These are phyloP conservation scores for Microsporum audouinii DNA, from an alignment of 2,329 filamentous ascomycete species.

Conservation along the genomic window DNA sequence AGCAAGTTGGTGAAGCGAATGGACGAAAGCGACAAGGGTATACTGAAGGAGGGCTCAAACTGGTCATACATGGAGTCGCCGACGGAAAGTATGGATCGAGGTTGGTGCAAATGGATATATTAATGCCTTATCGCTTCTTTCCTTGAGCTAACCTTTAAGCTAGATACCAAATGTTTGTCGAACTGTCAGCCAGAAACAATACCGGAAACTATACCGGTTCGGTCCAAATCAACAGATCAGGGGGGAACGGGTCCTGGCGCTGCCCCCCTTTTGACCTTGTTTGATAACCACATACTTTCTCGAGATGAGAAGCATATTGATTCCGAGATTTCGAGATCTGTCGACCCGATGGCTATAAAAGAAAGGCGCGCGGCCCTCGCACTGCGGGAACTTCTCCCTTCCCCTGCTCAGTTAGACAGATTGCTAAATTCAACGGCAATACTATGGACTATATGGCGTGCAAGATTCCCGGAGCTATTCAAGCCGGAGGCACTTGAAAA, in stretches of 20 bases:
- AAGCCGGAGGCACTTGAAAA: slow-evolving; percentile 17
- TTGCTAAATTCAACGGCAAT: slow-evolving; percentile 24
- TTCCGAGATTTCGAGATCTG: not conserved
- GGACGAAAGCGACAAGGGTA: slow-evolving; percentile 14
- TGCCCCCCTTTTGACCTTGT: slow-evolving; percentile 28
- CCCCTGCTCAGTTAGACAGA: slow-evolving; percentile 21
- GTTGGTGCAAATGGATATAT: not conserved
- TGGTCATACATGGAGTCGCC: not conserved
- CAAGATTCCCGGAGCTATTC: slow-evolving; percentile 26
- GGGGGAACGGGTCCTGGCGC: slow-evolving; percentile 18
- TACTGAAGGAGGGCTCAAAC: not conserved
- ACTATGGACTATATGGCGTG: slow-evolving; percentile 25
- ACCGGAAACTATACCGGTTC: not conserved
- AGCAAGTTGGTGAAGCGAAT: slow-evolving; percentile 24
- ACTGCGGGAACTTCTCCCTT: slow-evolving; percentile 27
- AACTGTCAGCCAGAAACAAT: not conserved
- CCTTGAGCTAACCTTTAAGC: not conserved
- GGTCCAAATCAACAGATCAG: not conserved
- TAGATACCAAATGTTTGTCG: not conserved
- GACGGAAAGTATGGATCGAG: slow-evolving; percentile 2
- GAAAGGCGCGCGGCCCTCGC: slow-evolving; percentile 19
- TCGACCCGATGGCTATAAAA: slow-evolving; percentile 16
- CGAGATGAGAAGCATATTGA: not conserved
- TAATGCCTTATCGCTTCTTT: not conserved
- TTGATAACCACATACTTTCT: slow-evolving; percentile 29